phyloP scores from a whole-genome alignment of 495 filamentous ascomycete genomes.

The Podospora didyma region DNA sequence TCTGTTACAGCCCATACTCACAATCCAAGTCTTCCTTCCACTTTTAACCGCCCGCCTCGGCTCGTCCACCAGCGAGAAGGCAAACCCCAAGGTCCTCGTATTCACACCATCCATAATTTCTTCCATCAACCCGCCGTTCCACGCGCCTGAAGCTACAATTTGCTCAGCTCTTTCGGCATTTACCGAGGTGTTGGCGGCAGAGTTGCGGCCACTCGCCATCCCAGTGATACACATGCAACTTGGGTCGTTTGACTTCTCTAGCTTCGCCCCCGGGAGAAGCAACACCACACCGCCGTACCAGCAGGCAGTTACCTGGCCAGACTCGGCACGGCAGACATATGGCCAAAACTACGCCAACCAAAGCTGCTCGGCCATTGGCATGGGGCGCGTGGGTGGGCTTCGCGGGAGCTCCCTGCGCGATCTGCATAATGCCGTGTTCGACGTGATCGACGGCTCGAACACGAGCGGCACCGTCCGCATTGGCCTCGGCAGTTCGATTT shows the following conservation, averaged over 20 bases:
- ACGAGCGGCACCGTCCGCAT: constrained; percentile 60
- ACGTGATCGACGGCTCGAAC: constrained; percentile 59
- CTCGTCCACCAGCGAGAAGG: constrained; percentile 23
- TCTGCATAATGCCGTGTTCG: constrained; percentile 82
- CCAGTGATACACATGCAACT: constrained; percentile 80
- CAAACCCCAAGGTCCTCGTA: constrained; percentile 61
- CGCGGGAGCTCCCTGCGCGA: constrained; percentile 67
- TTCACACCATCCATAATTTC: constrained; percentile 82
- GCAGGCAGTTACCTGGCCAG: constrained; percentile 60
- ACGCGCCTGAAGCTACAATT: constrained; percentile 75
- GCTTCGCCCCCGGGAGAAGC: constrained; percentile 39
- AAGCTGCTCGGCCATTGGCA: constrained; percentile 39
- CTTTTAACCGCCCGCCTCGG: constrained; percentile 56
- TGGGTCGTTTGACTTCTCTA: constrained; percentile 71
- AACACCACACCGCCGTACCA: constrained; percentile 28
- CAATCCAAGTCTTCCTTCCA: constrained; percentile 80
- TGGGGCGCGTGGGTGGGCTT: constrained; percentile 39
- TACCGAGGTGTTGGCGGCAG: constrained; percentile 66
- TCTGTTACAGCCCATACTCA: constrained; percentile 86
- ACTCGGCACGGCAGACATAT: constrained; percentile 48
- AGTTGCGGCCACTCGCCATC: constrained; percentile 67
- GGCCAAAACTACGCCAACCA: constrained; percentile 54
- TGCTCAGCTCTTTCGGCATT: constrained; percentile 78
- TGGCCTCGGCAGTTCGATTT: constrained; percentile 74
- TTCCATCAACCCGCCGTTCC: constrained; percentile 76